phyloP scores from a whole-genome alignment of 2,329 filamentous ascomycete genomes.

The Colletotrichum sp. region DNA sequence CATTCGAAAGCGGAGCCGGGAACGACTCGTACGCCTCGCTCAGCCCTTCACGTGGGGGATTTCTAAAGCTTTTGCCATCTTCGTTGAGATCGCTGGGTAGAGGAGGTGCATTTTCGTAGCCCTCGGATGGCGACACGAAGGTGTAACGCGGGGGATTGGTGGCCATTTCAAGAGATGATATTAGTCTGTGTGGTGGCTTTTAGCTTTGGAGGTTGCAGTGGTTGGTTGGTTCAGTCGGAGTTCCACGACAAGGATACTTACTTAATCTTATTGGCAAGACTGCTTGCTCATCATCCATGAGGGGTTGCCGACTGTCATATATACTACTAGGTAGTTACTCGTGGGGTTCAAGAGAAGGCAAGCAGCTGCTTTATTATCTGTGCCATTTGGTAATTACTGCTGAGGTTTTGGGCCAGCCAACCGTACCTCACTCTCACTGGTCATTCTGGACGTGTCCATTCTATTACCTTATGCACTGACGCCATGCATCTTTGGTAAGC shows the following conservation, averaged over 20 bases:
- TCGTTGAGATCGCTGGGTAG: conserved; percentile 63
- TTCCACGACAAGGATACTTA: not conserved
- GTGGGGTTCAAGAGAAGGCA: not conserved
- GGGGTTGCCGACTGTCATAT: not conserved
- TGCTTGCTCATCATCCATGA: not conserved
- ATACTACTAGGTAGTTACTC: not conserved
- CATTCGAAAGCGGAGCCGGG: conserved; percentile 69
- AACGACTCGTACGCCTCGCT: conserved; percentile 78
- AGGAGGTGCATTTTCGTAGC: conserved; percentile 61
- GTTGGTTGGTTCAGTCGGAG: not conserved
- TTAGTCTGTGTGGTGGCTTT: not conserved
- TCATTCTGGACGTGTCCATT: not conserved
- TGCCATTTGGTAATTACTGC: not conserved
- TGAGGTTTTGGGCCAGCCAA: not conserved
- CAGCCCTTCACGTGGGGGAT: conserved; percentile 63
- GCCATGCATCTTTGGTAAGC: not conserved
- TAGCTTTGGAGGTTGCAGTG: not conserved
- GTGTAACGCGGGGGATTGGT: conserved; percentile 44
- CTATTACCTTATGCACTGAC: not conserved
- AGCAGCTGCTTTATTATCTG: not conserved
- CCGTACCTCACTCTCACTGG: not conserved
- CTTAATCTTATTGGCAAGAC: not conserved
- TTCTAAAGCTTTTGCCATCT: conserved; percentile 81
- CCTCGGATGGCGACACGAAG: conserved; percentile 62
- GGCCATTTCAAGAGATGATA: not conserved